These are phyloP conservation scores for Thelonectria blattea DNA, from an alignment of 2,329 filamentous ascomycete species.

Conservation along the genomic window DNA sequence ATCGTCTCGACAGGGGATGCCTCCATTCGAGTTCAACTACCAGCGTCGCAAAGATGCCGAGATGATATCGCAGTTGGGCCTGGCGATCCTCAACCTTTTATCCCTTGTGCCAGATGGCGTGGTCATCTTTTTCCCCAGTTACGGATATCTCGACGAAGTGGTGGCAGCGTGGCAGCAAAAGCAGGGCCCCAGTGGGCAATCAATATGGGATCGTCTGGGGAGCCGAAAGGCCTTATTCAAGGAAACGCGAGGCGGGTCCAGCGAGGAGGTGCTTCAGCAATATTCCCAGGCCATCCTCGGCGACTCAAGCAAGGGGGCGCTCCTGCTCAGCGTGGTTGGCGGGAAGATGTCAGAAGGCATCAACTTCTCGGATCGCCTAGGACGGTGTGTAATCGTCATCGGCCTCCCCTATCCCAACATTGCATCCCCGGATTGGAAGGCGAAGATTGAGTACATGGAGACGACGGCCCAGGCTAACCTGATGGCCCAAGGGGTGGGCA, in stretches of 20 bases:
- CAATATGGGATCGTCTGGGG: constrained; percentile 65
- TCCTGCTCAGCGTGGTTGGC: constrained; percentile 89
- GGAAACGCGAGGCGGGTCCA: constrained; percentile 60
- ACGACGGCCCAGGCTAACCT: constrained; percentile 55
- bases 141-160: constrained; percentile 84
- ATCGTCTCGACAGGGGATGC: constrained; percentile 48
- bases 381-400: constrained; percentile 88
- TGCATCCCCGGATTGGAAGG: constrained; percentile 88
- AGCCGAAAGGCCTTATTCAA: constrained; percentile 68
- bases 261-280: constrained; percentile 73
- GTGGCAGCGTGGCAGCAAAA: constrained; percentile 64
- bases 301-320: constrained; percentile 63
- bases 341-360: constrained; percentile 97
- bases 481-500: constrained; percentile 23
- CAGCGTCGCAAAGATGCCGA: constrained; percentile 71
- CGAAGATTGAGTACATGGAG: constrained; percentile 87
- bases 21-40: constrained; percentile 85
- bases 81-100: constrained; percentile 74
- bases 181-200: constrained; percentile 38
- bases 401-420: constrained; percentile 94
- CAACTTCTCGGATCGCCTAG: constrained; percentile 92
- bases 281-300: constrained; percentile 74
- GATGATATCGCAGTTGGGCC: constrained; percentile 77
- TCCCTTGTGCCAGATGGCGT: constrained; percentile 83
- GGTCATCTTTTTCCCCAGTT: constrained; percentile 95